phyloP scores from a whole-genome alignment of 805 yeast genomes.

The Candida corydali region DNA sequence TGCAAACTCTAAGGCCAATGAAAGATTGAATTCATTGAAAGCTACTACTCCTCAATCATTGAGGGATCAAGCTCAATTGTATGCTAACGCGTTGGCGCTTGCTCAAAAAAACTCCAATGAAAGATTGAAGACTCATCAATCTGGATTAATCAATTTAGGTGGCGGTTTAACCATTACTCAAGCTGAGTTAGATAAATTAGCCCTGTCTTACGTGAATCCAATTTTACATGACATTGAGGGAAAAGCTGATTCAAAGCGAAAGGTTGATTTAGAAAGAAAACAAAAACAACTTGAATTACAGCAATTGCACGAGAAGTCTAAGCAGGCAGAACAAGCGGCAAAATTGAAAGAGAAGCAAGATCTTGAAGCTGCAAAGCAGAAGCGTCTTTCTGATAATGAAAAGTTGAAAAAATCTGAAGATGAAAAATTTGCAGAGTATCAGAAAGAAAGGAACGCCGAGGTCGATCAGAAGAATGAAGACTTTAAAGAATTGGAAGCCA shows the following conservation, averaged over 20 bases:
- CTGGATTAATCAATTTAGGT: conserved; percentile 67
- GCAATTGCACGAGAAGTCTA: conserved; percentile 27
- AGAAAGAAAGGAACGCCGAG: conserved; percentile 25
- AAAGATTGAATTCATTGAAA: conserved; percentile 29
- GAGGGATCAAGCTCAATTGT: conserved; percentile 49
- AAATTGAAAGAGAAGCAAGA: conserved; percentile 31
- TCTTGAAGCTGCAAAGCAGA: conserved; percentile 32
- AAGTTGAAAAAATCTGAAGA: conserved; percentile 29
- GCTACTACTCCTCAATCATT: conserved; percentile 27
- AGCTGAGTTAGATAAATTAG: conserved; percentile 74
- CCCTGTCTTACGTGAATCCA: conserved; percentile 76
- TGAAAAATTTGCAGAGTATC: conserved; percentile 23
- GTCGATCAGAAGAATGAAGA: conserved; percentile 25
- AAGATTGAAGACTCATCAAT: conserved; percentile 47
- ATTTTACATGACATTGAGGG: conserved; percentile 68
- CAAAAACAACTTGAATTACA: conserved; percentile 32
- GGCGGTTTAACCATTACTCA: conserved; percentile 80
- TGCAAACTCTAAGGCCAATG: conserved; percentile 45
- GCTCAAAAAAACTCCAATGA: conserved; percentile 68
- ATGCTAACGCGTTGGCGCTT: conserved; percentile 68
- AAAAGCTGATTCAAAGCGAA: conserved; percentile 69
- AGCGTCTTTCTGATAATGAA: conserved; percentile 28
- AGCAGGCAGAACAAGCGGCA: conserved; percentile 24
- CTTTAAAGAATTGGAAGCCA: conserved; percentile 31
- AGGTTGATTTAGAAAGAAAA: conserved; percentile 31